Percentiles rank a stretch among this genome's conserved stretches.
Evolutionary conservation across 257 asterid genomes (phyloP).

Genomic region (Cinchona pubescens): DNA sequence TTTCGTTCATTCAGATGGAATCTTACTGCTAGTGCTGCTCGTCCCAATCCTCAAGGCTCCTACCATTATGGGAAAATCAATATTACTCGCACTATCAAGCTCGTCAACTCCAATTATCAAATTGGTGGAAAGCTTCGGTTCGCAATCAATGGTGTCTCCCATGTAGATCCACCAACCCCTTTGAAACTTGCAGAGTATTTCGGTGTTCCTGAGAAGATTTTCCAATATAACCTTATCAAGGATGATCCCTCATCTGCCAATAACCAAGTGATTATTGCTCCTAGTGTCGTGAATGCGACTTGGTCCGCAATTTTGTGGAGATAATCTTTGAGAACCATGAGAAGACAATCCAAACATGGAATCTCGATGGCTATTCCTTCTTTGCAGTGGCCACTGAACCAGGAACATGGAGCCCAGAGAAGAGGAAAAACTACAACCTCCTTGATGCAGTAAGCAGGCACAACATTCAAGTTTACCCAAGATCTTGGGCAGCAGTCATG

Average conservation of each 20-base stretch:
- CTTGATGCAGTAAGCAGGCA: too few species aligned
- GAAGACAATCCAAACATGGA: too few species aligned
- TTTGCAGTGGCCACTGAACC: too few species aligned
- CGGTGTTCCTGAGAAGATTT: constrained; percentile 14
- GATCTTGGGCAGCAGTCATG: too few species aligned
- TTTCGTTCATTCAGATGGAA: constrained; percentile 37
- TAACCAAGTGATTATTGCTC: constrained; percentile 12
- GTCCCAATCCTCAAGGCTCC: constrained; percentile 38
- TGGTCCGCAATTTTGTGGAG: too few species aligned
- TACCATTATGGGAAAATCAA: constrained; percentile 34
- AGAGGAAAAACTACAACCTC: too few species aligned
- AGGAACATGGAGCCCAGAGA: too few species aligned
- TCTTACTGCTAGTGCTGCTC: constrained; percentile 36
- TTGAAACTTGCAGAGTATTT: constrained; percentile 32
- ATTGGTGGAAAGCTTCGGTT: constrained; percentile 29
- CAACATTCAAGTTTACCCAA: too few species aligned
- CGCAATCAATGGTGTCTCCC: constrained; percentile 33
- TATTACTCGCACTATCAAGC: constrained; percentile 32
- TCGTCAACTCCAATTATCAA: constrained; percentile 12
- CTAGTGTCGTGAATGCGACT: constrained; percentile 44
- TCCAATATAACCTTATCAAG: constrained; percentile 33
- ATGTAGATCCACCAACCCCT: constrained; percentile 22
- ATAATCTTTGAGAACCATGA: too few species aligned
- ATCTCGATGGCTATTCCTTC: too few species aligned
- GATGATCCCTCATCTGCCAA: constrained; percentile 24